Conservation (phyloP, 2,329 filamentous ascomycete genomes). For the Colletotrichum spaethianum region DNA sequence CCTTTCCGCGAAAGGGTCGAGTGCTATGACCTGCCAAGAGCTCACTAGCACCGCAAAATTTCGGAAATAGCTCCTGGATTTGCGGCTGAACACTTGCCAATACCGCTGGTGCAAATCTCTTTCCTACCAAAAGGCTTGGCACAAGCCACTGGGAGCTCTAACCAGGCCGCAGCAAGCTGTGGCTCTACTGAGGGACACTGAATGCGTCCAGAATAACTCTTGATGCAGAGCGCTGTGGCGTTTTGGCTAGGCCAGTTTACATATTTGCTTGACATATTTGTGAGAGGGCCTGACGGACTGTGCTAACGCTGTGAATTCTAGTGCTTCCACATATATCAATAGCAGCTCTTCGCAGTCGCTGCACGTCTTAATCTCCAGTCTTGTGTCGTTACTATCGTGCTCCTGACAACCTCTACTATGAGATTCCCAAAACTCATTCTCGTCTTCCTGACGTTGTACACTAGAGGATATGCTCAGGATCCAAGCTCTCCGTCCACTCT, state of each 20-base stretch:
- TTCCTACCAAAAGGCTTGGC: neutral
- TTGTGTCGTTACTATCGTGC: neutral
- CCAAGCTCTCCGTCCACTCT: neutral
- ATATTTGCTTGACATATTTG: neutral
- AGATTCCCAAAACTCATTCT: neutral
- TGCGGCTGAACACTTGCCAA: slow-evolving; percentile 28
- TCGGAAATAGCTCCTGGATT: slow-evolving; percentile 17
- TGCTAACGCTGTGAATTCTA: neutral
- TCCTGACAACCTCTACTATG: neutral
- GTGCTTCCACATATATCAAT: neutral
- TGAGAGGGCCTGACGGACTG: neutral
- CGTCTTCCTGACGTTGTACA: neutral
- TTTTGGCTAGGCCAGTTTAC: neutral
- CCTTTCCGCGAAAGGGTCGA: neutral
- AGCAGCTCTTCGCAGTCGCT: neutral
- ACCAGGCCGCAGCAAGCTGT: neutral
- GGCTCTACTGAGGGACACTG: neutral
- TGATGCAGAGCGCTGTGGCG: neutral
- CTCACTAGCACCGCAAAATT: neutral
- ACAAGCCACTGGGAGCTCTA: neutral
- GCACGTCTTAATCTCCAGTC: neutral
- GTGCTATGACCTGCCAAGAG: slow-evolving; percentile 6
- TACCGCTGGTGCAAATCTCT: neutral
- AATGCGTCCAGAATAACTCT: neutral
- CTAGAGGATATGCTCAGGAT: slow-evolving; percentile 12